These are phyloP conservation scores for Brettanomyces nanus DNA, from an alignment of 805 yeast species.

Conservation along the genomic window DNA sequence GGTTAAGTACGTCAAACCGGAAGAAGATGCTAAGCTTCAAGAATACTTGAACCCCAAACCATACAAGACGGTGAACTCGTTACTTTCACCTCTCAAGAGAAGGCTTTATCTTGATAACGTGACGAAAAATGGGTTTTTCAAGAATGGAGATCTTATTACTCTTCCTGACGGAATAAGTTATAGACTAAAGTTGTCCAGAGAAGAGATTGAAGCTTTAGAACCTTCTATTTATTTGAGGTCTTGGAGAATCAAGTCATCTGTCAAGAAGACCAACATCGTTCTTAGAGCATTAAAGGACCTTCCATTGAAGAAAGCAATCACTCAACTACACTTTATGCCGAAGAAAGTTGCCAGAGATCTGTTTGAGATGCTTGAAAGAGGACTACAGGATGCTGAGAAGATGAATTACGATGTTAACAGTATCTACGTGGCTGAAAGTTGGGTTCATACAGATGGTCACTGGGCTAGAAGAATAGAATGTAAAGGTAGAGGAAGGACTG, in stretches of 20 bases:
- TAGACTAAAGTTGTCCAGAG: conserved; percentile 45
- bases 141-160: conserved; percentile 46
- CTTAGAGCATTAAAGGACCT: conserved; percentile 68
- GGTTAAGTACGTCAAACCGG: conserved; percentile 19
- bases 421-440: conserved; percentile 68
- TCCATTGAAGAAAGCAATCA: conserved; percentile 70
- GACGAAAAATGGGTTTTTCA: conserved; percentile 56
- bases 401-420: conserved; percentile 52
- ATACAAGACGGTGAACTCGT: conserved; percentile 43
- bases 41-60: conserved; percentile 44
- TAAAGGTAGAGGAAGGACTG: conserved; percentile 88
- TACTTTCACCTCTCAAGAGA: conserved; percentile 64
- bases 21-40: conserved; percentile 33
- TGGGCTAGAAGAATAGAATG: conserved; percentile 65
- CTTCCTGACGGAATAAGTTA: conserved; percentile 32
- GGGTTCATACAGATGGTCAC: conserved; percentile 87
- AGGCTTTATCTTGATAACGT: conserved; percentile 57
- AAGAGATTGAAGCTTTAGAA: conserved; percentile 72
- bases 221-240: conserved; percentile 82
- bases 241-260: conserved; percentile 75
- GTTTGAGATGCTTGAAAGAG: conserved; percentile 65
- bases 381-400: conserved; percentile 58
- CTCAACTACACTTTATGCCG: conserved; percentile 83
- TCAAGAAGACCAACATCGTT: conserved; percentile 79
- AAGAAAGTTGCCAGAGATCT: conserved; percentile 75